phyloP scores from a whole-genome alignment of 1,284 basidiomycete species.

The Fomitopsis schrenkii region DNA sequence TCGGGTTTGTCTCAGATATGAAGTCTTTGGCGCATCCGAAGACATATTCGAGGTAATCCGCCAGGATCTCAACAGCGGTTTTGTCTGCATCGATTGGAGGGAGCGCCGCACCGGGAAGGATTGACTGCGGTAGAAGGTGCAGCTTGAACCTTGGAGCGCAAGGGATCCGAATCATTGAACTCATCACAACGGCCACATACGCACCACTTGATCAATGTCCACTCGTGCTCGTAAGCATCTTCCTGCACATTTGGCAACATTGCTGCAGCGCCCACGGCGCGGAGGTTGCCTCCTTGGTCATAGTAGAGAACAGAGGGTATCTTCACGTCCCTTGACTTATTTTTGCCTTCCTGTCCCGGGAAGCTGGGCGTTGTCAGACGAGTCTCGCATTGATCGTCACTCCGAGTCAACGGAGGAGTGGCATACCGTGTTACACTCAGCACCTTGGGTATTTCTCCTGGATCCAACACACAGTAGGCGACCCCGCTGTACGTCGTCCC shows the following conservation, averaged over 20 bases:
- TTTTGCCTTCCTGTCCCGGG: constrained; percentile 33
- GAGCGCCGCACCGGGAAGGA: constrained; percentile 13
- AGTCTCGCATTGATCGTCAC: too few relatives aligned
- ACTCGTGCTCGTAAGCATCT: constrained; percentile 41
- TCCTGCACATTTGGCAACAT: constrained; percentile 36
- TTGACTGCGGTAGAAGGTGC: constrained; percentile 40
- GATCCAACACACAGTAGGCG: constrained; percentile 41
- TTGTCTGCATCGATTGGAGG: constrained; percentile 45
- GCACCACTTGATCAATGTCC: constrained; percentile 49
- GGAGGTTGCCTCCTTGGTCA: constrained; percentile 37
- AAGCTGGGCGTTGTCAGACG: constrained; percentile 25
- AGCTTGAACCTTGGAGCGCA: constrained; percentile 49
- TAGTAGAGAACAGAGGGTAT: constrained; percentile 57
- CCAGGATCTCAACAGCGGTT: constrained; percentile 41
- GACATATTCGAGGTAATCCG: constrained; percentile 52
- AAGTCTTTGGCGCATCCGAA: constrained; percentile 38
- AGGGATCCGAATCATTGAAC: not conserved
- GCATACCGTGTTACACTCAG: constrained; percentile 39
- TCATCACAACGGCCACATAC: not conserved
- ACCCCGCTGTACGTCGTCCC: constrained; percentile 52
- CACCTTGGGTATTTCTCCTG: constrained; percentile 44
- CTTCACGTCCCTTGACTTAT: constrained; percentile 42
- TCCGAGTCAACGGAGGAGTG: not conserved
- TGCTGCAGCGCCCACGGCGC: constrained; percentile 51
- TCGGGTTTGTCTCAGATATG: constrained; percentile 44